Conservation (phyloP, 768 basidiomycete genomes). For the Calocera cornea region DNA sequence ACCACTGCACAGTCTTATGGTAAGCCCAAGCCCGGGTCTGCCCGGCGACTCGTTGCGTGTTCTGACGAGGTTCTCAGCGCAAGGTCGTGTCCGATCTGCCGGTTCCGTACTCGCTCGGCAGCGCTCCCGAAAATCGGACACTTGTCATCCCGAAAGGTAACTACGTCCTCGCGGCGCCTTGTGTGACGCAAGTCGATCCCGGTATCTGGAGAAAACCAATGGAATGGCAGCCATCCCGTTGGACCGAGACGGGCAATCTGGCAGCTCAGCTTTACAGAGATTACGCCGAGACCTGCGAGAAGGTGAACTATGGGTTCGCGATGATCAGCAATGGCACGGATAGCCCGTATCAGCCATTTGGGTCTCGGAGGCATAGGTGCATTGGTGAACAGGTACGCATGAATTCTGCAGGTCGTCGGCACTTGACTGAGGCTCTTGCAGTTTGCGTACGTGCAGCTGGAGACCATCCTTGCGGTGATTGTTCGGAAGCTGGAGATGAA, state of each 20-base stretch:
- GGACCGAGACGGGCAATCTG: conserved; percentile 73
- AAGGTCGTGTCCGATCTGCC: conserved; percentile 74
- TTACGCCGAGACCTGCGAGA: conserved; percentile 52
- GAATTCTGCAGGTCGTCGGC: too few species aligned
- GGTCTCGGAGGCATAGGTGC: conserved; percentile 89
- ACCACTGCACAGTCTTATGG: conserved; percentile 84
- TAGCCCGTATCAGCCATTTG: conserved; percentile 93
- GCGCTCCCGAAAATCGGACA: conserved; percentile 33
- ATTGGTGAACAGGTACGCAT: conserved; percentile 62
- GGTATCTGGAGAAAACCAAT: conserved; percentile 58
- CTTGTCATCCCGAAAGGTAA: conserved; percentile 85
- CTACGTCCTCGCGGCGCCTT: conserved; percentile 82
- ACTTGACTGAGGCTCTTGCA: conserved; percentile 10
- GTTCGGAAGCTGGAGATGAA: conserved; percentile 63
- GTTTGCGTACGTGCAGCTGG: conserved; percentile 92
- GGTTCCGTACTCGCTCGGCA: conserved; percentile 63
- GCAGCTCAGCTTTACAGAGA: conserved; percentile 63
- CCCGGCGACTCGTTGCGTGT: too few species aligned
- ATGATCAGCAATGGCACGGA: conserved; percentile 92
- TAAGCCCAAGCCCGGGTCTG: too few species aligned
- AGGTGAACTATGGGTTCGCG: conserved; percentile 93
- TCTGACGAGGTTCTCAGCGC: conserved; percentile 27
- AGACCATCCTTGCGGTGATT: conserved; percentile 64
- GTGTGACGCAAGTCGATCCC: conserved; percentile 78
- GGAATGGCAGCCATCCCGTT: conserved; percentile 68